Conservation (phyloP, 495 filamentous ascomycete genomes). For the Lepraria neglecta region DNA sequence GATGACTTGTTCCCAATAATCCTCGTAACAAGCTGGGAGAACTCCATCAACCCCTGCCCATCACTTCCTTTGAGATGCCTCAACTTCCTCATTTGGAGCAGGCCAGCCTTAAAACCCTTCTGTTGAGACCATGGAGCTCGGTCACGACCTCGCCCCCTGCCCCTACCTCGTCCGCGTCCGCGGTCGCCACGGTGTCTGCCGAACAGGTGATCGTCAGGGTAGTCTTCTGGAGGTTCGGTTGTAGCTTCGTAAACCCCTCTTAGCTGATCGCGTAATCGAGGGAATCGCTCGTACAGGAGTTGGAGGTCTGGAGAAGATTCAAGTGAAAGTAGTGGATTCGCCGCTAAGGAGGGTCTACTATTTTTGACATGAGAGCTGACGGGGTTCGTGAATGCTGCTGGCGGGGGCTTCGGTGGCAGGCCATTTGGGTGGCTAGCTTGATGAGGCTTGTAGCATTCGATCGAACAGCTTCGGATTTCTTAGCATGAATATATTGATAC, state of each 20-base stretch:
- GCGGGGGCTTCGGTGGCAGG: conserved; percentile 18
- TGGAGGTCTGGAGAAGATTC: conserved; percentile 42
- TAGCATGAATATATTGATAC: conserved; percentile 17
- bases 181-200: conserved; percentile 14
- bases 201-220: conserved; percentile 9
- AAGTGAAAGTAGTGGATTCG: conserved; percentile 21
- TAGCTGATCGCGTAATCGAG: conserved; percentile 45
- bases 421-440: conserved; percentile 35
- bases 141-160: conserved; percentile 17
- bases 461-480: conserved; percentile 53
- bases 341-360: not conserved
- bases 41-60: conserved; percentile 14
- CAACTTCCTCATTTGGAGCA: conserved; percentile 10
- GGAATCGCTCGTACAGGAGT: conserved; percentile 47
- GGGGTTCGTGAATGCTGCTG: conserved; percentile 15
- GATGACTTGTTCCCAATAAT: not conserved
- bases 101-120: conserved; percentile 10
- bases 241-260: conserved; percentile 48
- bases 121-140: conserved; percentile 23
- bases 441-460: conserved; percentile 60
- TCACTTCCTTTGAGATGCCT: conserved; percentile 13
- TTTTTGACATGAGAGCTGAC: not conserved
- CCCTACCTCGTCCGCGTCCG: conserved; percentile 6
- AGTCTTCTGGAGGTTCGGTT: conserved; percentile 30
- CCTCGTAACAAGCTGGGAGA: conserved; percentile 3